Evolutionary conservation across 768 basidiomycete genomes (phyloP), one percentile per base, ranked within the genome.

Genomic region (Boletus pseudo-olivaceus): DNA sequence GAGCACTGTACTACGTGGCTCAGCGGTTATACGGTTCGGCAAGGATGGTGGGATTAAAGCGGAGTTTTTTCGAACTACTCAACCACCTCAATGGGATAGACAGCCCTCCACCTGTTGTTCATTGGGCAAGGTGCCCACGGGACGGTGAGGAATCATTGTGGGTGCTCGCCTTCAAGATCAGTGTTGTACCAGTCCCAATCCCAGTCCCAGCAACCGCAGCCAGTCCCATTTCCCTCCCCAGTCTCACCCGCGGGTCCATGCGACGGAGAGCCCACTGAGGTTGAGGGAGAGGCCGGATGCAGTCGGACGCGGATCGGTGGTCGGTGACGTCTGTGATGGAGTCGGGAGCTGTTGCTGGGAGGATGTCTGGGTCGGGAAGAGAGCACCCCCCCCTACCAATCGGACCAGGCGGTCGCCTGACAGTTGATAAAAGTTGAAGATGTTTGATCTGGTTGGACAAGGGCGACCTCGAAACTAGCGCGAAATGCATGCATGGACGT

Each of bases 231-330:
- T 23, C 23, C 23, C 23, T 23, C 23, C 23, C 23, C 23, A 23
- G 23, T 23, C 23, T 23, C 23, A 23, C 23, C 23, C 23, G 2
- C 23, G 23, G 23, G 23, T 23, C 23, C 23, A 23, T 23, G 35
- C 17, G 35, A 90, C 87, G 47, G 81, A 75, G 49, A 90, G 78
- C 1, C 80, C 77, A 26, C 82, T 82, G 53, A 90, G 75, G 66
- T 88, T 90, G 66, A 90, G 80, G 30, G 84, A 81, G 41, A 89
- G 75, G 1, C 75, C 65, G 34, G 77, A 70, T n/a, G 74, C 62
- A 23, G 63, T 67, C 37, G 63, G 66, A 37, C 57, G 60, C 0
- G 64, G 20, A 11, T 65, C 65, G 0, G 50, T 38, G 20, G 38
- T 17, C 4, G 58, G 60, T 41, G 64, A 56, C 8, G 64, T 55